Base-by-base conservation (phyloP, 306 rosid species). In the Cicer yamashitae region DNA sequence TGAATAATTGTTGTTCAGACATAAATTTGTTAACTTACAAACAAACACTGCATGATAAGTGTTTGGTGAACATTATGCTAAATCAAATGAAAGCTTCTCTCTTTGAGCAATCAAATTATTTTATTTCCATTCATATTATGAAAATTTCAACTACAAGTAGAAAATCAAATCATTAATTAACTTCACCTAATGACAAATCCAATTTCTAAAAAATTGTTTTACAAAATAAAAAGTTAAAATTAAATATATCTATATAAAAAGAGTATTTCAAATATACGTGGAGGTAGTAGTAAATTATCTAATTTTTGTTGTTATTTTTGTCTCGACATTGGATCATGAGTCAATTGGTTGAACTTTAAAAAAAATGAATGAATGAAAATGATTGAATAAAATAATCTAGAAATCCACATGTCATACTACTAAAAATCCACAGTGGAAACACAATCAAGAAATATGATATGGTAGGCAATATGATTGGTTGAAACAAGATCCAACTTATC, bases 401-500 rank as follows among this genome's bases (percentile, higher is more conserved):
- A 7, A 59, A 17, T 84, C 89, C 89, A 85, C 89, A 67, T 84
- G 96, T 83, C 79, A 62, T 1, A 37, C 3, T 3, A 25, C 2
- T 8, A 71, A 64, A n/a, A 14, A 9, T 75, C 88, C 83, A 85
- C 41, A 77, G 34, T 34, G 92, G 92, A 87, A 61, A 78, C 84
- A 75, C 13, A 71, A 93, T 88, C 94, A 89, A 88, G 77, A 80
- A 81, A 81, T 77, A 90, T 77, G 79, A 71, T 30, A 30, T 8
- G 17, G 5, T 3, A 6, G 9, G 0, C 61, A 74, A 77, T 41
- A n/a, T 60, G 64, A 87, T 90, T 91, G 96, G 97, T 3, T 1
- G 13, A 57, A 0, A 22, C 75, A 77, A 82, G 60, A 94, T 87
- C 91, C 87, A 82, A 71, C 53, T 87, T 94, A 91, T 91, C 97